Conservation (phyloP, 1,139 yeast genomes). For the Taiozyma sp. region DNA sequence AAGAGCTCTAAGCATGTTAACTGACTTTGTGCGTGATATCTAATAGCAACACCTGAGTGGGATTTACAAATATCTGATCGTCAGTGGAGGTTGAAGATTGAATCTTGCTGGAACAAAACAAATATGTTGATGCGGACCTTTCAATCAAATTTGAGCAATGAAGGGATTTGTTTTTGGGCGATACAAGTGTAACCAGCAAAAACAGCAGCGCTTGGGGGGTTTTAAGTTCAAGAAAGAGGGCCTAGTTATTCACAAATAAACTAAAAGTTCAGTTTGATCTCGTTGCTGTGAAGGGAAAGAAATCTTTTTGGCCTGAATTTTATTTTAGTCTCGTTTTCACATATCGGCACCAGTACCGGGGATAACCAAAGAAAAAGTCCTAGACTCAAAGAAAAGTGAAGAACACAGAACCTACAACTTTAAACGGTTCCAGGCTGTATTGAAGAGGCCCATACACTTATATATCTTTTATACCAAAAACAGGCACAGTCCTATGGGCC, state of each 20-base stretch:
- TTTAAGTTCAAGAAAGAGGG: neutral
- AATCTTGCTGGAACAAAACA: neutral
- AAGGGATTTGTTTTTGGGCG: neutral
- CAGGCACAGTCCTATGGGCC: neutral
- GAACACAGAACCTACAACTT: neutral
- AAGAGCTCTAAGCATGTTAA: conserved; percentile 22
- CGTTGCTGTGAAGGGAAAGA: neutral
- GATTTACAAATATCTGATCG: neutral
- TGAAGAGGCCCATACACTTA: neutral
- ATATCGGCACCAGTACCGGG: neutral
- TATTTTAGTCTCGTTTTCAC: neutral
- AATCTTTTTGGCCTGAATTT: neutral
- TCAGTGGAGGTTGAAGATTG: neutral
- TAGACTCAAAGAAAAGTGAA: neutral
- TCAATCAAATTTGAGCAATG: neutral
- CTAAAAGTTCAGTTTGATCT: neutral
- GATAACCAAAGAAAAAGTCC: neutral
- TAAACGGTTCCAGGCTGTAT: neutral
- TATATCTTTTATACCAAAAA: neutral
- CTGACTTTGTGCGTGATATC: neutral
- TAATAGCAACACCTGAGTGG: neutral
- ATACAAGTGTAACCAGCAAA: neutral
- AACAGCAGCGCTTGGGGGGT: neutral
- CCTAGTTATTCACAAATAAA: neutral
- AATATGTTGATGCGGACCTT: neutral